Percentiles rank a stretch among this genome's conserved stretches.
Evolutionary conservation across 2,329 filamentous ascomycete genomes (phyloP).

Genomic region (Fusarium robinianum): DNA sequence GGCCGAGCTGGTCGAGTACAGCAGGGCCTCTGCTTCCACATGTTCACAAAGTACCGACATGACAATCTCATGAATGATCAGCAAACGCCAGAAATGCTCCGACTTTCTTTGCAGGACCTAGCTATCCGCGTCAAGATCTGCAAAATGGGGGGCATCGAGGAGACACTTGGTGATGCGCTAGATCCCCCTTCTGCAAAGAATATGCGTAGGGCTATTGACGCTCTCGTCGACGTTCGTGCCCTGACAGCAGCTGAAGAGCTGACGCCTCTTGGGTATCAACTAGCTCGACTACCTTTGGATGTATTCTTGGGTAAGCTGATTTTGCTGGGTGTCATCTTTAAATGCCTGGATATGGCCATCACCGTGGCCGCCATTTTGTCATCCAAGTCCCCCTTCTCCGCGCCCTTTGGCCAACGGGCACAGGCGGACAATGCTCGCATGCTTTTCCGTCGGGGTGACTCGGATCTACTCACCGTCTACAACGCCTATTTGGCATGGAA

Average conservation of each 20-base stretch:
- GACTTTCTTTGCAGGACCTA: slow-evolving; percentile 89
- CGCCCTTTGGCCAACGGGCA: slow-evolving; percentile 79
- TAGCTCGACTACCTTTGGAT: slow-evolving; percentile 87
- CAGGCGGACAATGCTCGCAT: slow-evolving; percentile 81
- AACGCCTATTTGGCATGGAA: slow-evolving; percentile 94
- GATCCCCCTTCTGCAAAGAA: slow-evolving; percentile 92
- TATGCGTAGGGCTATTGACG: slow-evolving; percentile 89
- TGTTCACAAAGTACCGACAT: slow-evolving; percentile 90
- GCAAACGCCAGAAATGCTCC: slow-evolving; percentile 95
- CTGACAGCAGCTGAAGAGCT: slow-evolving; percentile 80
- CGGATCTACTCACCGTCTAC: slow-evolving; percentile 89
- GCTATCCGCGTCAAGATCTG: slow-evolving; percentile 97
- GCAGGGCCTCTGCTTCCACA: slow-evolving; percentile 90
- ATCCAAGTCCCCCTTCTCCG: slow-evolving; percentile 91
- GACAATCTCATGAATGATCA: slow-evolving; percentile 86
- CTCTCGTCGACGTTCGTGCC: slow-evolving; percentile 89
- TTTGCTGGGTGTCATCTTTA: slow-evolving; percentile 82
- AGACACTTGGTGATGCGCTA: slow-evolving; percentile 83
- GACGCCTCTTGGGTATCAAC: slow-evolving; percentile 81
- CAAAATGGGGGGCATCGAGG: slow-evolving; percentile 90
- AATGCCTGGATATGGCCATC: slow-evolving; percentile 87
- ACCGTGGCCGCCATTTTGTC: slow-evolving; percentile 93
- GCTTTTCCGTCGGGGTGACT: slow-evolving; percentile 83
- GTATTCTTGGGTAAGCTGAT: slow-evolving; percentile 95
- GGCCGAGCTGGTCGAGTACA: slow-evolving; percentile 95